Percentiles rank a stretch among this genome's conserved stretches.
Conservation (phyloP, 1,284 basidiomycete genomes). For the Microstroma glucosiphilum region DNA sequence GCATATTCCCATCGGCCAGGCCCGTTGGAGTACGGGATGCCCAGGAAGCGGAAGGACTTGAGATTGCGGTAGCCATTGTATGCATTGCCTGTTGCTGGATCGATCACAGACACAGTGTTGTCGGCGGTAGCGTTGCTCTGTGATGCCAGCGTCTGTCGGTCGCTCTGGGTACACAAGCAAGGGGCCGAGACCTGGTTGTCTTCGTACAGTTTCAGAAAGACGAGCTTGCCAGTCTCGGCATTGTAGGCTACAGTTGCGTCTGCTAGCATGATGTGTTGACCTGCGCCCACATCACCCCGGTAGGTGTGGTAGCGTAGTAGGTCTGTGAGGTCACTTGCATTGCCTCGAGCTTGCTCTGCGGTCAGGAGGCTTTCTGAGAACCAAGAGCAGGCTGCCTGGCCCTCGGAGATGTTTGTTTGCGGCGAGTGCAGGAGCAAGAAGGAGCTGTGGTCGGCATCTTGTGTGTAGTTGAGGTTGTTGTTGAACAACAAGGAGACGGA, state of each 20-base stretch:
- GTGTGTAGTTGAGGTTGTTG: constrained; percentile 2
- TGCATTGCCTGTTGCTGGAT: neutral
- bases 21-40: constrained; percentile 2
- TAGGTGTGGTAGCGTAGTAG: neutral
- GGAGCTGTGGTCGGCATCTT: neutral
- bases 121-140: neutral
- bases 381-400: neutral
- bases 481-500: neutral
- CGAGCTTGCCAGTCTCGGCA: neutral
- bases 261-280: neutral
- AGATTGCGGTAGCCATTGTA: constrained; percentile 1
- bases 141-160: neutral
- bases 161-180: constrained; percentile 3
- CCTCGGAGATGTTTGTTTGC: neutral
- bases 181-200: neutral
- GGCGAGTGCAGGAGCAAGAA: neutral
- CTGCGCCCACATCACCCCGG: neutral
- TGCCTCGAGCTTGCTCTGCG: neutral
- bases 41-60: constrained; percentile 5
- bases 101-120: neutral
- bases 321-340: neutral
- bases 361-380: constrained; percentile 2
- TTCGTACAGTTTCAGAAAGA: neutral
- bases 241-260: neutral
- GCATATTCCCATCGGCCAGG: constrained; percentile 1